phyloP scores from a whole-genome alignment of 1,284 basidiomycete species.

The Ceratobasidium sp. region DNA sequence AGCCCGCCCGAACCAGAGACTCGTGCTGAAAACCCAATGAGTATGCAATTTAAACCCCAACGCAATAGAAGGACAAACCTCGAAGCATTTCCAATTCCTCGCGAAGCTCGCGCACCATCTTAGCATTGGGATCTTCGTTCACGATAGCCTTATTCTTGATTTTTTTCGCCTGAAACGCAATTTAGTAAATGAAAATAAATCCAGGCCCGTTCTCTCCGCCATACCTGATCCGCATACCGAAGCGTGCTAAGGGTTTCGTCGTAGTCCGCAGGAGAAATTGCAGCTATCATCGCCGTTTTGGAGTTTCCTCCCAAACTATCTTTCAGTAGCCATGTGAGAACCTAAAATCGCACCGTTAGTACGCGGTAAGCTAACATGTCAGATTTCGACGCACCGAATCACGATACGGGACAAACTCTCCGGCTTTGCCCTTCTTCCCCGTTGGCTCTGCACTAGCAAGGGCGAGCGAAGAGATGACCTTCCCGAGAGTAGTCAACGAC shows the following conservation, averaged over 20 bases:
- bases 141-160: conserved; percentile 99
- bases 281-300: conserved; percentile 97
- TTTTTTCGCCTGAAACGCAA: conserved; percentile 81
- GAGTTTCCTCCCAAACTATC: conserved; percentile 96
- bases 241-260: conserved; percentile 96
- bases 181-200: not conserved
- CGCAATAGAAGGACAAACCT: conserved; percentile 60
- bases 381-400: conserved; percentile 73
- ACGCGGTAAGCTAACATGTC: not conserved
- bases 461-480: conserved; percentile 95
- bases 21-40: conserved; percentile 64
- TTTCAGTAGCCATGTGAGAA: conserved; percentile 97
- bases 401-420: conserved; percentile 93
- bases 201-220: not conserved
- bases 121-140: conserved; percentile 99
- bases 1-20: conserved; percentile 66
- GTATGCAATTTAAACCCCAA: not conserved
- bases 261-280: conserved; percentile 97
- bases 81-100: conserved; percentile 93
- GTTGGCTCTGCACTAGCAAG: conserved; percentile 73
- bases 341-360: conserved; percentile 58
- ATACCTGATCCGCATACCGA: conserved; percentile 89
- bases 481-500: conserved; percentile 94
- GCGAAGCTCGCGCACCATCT: conserved; percentile 96
- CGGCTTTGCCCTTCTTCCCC: conserved; percentile 83